Base-by-base conservation (phyloP, 306 rosid species). In the Cucurbita maxima region DNA sequence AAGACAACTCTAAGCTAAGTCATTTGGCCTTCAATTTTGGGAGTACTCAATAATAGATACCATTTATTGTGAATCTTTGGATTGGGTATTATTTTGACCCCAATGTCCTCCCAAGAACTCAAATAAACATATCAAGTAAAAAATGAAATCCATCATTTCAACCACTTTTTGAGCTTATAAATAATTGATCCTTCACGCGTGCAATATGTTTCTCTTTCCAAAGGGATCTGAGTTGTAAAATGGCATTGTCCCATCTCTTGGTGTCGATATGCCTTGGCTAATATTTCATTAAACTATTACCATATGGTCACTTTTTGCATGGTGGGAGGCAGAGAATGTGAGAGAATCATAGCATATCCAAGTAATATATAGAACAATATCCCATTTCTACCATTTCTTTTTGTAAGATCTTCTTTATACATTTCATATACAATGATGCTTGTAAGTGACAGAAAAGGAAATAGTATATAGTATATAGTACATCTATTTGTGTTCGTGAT, bases 101-200 rank as follows among this genome's bases (percentile, higher is more conserved):
- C 73, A 59, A 59, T 34, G 44, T 14, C 44, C 44, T 58, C 10
- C 18, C 43, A 44, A 67, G 44, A 67, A 19, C 40, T 45, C 13
- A 67, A 45, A 44, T 15, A 15, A 0, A 64, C n/a, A 41, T 51
- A 50, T 4, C 6, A 18, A 19, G 0, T 0, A 59, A 34, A 36
- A 30, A 15, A 7, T 7, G 0, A 38, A 2, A 61, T 38, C 38
- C 14, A 62, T 62, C 9, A 43, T 50, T 47, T 69, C 55, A 69
- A 69, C 43, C 7, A 45, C 73, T 48, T 48, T 68, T 47, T 69
- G 40, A 69, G 22, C 48, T 69, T 69, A 44, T 12, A 22, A 69
- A 69, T 69, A 69, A 69, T 69, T 69, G 73, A 67, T 44, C 56
- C 56, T 67, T 45, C 45, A 45, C 72, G 72, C 72, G 45, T 66